These are phyloP conservation scores for Triangularia setosa DNA, from an alignment of 2,329 filamentous ascomycete genomes.

Conservation along the genomic window DNA sequence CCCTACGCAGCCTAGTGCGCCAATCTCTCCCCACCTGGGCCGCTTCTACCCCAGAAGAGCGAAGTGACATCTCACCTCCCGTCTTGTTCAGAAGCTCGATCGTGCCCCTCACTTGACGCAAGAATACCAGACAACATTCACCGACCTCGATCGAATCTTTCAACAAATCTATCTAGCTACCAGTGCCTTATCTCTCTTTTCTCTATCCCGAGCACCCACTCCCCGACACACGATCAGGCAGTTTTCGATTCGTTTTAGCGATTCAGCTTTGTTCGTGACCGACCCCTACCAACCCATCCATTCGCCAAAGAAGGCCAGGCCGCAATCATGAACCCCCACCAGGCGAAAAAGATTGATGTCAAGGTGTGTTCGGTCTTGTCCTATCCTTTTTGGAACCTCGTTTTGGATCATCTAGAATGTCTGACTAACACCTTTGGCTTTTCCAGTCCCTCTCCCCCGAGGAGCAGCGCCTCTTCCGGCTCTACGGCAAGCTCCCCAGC, in stretches of 20 bases:
- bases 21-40: not conserved
- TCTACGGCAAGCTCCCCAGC: constrained; percentile 96
- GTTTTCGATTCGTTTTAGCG: not conserved
- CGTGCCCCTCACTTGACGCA: constrained; percentile 6
- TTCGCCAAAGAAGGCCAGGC: not conserved
- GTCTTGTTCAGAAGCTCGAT: constrained; percentile 2
- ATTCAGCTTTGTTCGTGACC: not conserved
- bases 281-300: not conserved
- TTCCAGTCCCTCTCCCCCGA: constrained; percentile 82
- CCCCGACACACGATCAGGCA: not conserved
- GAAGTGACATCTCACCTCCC: constrained; percentile 7
- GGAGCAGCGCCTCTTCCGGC: constrained; percentile 92
- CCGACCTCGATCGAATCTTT: not conserved
- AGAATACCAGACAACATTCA: not conserved
- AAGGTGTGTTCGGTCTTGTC: constrained; percentile 61
- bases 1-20: not conserved
- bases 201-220: not conserved
- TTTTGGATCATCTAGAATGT: not conserved
- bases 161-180: not conserved
- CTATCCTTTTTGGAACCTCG: constrained; percentile 13
- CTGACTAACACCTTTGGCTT: not conserved
- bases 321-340: constrained; percentile 78
- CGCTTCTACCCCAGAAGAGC: not conserved
- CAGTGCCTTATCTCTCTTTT: not conserved
- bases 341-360: constrained; percentile 98